phyloP scores from a whole-genome alignment of 2,329 filamentous ascomycete species.

The Trichoderma sp. region DNA sequence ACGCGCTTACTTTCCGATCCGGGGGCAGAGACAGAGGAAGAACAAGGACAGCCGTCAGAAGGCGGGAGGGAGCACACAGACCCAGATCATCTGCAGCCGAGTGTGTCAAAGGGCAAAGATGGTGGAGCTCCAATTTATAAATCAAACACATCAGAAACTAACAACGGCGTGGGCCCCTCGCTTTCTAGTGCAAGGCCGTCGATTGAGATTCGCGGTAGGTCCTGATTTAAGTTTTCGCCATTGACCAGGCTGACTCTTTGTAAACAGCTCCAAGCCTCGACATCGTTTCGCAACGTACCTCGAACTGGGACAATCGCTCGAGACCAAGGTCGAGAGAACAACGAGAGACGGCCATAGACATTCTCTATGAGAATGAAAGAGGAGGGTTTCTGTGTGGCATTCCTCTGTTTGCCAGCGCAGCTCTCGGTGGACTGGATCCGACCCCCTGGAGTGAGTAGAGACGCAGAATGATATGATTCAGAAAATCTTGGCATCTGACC shows the following conservation, averaged over 20 bases:
- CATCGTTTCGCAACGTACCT: neutral
- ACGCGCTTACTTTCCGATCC: slow-evolving; percentile 21
- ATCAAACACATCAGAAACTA: neutral
- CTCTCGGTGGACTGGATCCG: slow-evolving; percentile 82
- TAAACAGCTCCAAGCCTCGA: slow-evolving; percentile 31
- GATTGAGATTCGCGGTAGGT: slow-evolving; percentile 35
- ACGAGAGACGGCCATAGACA: slow-evolving; percentile 66
- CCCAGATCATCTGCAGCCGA: neutral
- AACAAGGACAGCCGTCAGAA: slow-evolving; percentile 21
- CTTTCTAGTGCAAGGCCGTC: slow-evolving; percentile 27
- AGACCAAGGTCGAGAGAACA: slow-evolving; percentile 34
- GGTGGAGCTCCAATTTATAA: neutral
- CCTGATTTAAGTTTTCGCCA: neutral
- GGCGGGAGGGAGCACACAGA: neutral
- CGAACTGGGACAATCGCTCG: slow-evolving; percentile 28
- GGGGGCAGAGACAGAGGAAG: slow-evolving; percentile 12
- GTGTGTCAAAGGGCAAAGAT: neutral
- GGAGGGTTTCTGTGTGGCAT: slow-evolving; percentile 86
- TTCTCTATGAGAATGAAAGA: slow-evolving; percentile 93
- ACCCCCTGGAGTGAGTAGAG: slow-evolving; percentile 64
- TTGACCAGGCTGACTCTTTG: neutral
- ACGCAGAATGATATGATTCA: no score
- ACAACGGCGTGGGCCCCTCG: neutral
- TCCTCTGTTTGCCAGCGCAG: slow-evolving; percentile 82
- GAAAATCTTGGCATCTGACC: neutral